Conservation (phyloP, 306 rosid genomes). For the Oemleria cerasiformis region DNA sequence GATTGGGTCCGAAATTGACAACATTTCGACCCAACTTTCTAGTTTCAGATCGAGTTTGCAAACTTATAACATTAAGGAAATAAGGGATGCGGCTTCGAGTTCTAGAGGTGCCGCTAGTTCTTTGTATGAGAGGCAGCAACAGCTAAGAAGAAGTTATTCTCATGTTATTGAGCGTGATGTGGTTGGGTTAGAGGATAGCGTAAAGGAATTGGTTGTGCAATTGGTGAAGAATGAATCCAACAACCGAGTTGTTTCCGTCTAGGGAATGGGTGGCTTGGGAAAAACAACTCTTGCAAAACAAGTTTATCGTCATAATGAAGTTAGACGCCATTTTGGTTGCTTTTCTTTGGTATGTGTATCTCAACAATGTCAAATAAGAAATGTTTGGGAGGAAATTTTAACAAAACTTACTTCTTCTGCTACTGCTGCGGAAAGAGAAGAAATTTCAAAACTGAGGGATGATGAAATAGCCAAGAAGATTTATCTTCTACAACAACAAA, state of each 20-base stretch:
- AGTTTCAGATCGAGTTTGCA: background rate
- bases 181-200: background rate
- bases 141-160: background rate
- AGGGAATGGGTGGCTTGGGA: background rate
- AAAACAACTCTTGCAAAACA: background rate
- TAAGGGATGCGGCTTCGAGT: background rate
- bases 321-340: background rate
- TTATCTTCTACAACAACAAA: background rate
- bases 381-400: background rate
- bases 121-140: background rate
- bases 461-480: constrained; percentile 1
- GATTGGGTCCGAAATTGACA: background rate
- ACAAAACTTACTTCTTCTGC: background rate
- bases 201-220: background rate
- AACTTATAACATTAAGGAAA: background rate
- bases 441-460: background rate
- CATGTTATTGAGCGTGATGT: background rate
- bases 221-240: background rate
- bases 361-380: background rate
- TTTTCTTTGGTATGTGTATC: background rate
- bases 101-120: background rate
- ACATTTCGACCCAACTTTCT: background rate
- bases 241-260: background rate
- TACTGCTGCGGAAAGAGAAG: background rate
- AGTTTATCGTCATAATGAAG: background rate